A percentile compares a stretch with the other conserved stretches of the same genome.
Evolutionary conservation across 192 early-diverging fungal genomes (phyloP).

Genomic region (Podila clonocystis): DNA sequence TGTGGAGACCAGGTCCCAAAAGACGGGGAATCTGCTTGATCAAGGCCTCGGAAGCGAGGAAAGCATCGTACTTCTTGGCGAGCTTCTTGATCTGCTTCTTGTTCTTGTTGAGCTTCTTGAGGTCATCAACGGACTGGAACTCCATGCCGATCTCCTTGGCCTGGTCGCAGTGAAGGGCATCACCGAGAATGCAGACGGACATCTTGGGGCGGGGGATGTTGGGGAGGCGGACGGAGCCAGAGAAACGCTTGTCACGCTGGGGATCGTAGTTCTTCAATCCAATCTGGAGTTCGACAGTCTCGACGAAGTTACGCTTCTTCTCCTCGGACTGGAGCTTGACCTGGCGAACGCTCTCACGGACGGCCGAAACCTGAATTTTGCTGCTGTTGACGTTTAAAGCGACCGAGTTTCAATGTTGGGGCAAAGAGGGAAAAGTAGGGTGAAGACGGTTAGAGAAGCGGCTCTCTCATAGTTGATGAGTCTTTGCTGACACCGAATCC

Average conservation of each 20-base stretch:
- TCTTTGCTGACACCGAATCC: neutral
- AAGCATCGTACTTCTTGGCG: constrained; percentile 98
- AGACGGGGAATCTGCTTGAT: constrained; percentile 99
- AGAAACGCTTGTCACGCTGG: constrained; percentile 99
- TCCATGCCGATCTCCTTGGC: constrained; percentile 92
- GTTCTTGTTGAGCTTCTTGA: constrained; percentile 99
- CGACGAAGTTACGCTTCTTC: constrained; percentile 95
- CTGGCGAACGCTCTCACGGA: constrained; percentile 79
- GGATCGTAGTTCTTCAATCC: constrained; percentile 99
- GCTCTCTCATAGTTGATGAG: neutral
- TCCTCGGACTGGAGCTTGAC: constrained; percentile 83
- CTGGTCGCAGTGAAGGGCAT: constrained; percentile 95
- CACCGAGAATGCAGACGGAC: constrained; percentile 95
- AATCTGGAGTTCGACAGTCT: constrained; percentile 98
- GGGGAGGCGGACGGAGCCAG: constrained; percentile 93
- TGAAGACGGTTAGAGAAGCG: constrained; percentile 20
- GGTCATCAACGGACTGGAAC: constrained; percentile 94
- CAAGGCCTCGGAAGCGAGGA: constrained; percentile 95
- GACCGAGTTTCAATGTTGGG: neutral
- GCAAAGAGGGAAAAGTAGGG: constrained; percentile 2
- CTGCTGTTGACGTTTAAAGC: constrained; percentile 53
- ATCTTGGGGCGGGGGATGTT: constrained; percentile 95
- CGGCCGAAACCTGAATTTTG: constrained; percentile 91
- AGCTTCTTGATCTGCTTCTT: constrained; percentile 99
- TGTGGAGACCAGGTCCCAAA: constrained; percentile 97